Evolutionary conservation across 495 filamentous ascomycete genomes (phyloP), one percentile per base, ranked within the genome.

Genomic region (Penicillium arizonense): DNA sequence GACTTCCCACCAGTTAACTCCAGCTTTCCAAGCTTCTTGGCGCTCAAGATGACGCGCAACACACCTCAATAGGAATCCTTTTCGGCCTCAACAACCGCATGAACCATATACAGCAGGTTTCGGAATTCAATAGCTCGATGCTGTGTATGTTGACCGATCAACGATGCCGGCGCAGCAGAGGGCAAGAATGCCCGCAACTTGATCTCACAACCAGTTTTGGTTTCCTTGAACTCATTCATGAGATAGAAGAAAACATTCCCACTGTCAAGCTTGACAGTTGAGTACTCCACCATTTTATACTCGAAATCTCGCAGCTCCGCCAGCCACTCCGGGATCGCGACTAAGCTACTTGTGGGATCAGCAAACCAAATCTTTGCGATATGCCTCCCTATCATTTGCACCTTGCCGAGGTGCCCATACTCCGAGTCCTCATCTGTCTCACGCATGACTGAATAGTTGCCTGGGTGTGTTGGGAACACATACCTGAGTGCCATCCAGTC

Each of bases 161-260:
- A 34, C 18, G 47, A 42, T 28, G 37, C 41, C 0, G 47, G 47
- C n/a, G 37, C 28, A 16, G 47, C 38, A 9, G 38, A 41, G 3
- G 47, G 47, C 16, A 50, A 50, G 24, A 50, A 50, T 3, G 12
- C 28, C 24, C 38, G 37, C 13, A 50, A 30, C 37, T 13, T 50
- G 24, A 42, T 42, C 18, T 35, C 42, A 18, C 47, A 42, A n/a
- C 47, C 47, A 16, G n/a, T 38, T 12, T 12, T 37, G 8, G 30
- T 42, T 14, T 50, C 28, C 38, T 33, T 42, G 38, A 50, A 50
- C 42, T 50, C 47, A 13, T 50, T 50, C 28, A 50, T 24, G 38
- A 50, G 6, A 50, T 42, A 50, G 28, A 50, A 50, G 30, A 50
- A 34, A 4, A 33, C 14, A 32, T 18, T 50, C 38, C 47, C 38